Evolutionary conservation across 768 basidiomycete genomes (phyloP).

Genomic region (Russula vinacea): DNA sequence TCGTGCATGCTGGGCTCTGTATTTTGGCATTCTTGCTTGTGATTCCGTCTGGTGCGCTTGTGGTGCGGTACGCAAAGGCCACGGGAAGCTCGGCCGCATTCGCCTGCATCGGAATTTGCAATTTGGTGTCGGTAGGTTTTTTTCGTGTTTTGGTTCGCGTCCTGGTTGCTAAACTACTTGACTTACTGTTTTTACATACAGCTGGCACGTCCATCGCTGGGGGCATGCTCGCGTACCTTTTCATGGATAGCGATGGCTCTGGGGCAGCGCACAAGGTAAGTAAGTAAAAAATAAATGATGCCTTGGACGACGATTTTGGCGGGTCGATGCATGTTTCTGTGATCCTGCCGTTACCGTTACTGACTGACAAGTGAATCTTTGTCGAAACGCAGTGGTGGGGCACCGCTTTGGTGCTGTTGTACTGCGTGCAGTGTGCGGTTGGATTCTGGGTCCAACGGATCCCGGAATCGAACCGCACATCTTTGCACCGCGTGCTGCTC

Average conservation of each 20-base stretch:
- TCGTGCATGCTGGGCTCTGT: slow-evolving; percentile 53
- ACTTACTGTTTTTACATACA: background rate
- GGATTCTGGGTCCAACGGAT: slow-evolving; percentile 9
- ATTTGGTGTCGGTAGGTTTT: slow-evolving; percentile 13
- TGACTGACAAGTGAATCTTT: background rate
- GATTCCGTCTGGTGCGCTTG: slow-evolving; percentile 55
- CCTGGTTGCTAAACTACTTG: background rate
- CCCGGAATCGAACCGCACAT: background rate
- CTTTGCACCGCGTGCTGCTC: slow-evolving; percentile 3
- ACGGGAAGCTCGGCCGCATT: slow-evolving; percentile 46
- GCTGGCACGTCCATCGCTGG: slow-evolving; percentile 10
- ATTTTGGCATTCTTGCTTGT: slow-evolving; percentile 54
- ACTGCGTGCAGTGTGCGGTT: slow-evolving; percentile 10
- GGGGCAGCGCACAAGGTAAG: slow-evolving; percentile 8
- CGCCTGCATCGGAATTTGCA: slow-evolving; percentile 45
- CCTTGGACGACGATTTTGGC: background rate
- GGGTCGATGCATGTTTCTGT: background rate
- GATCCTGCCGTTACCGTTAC: background rate
- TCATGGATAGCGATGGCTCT: slow-evolving; percentile 6
- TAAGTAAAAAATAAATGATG: background rate
- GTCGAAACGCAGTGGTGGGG: slow-evolving; percentile 8
- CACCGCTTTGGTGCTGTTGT: slow-evolving; percentile 1
- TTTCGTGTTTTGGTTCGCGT: background rate
- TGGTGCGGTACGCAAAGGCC: slow-evolving; percentile 51
- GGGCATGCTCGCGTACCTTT: slow-evolving; percentile 19